Percentiles rank a stretch among this genome's conserved stretches.
These are phyloP conservation scores for Garcia nutans DNA, from an alignment of 345 rosid genomes.

Conservation along the genomic window DNA sequence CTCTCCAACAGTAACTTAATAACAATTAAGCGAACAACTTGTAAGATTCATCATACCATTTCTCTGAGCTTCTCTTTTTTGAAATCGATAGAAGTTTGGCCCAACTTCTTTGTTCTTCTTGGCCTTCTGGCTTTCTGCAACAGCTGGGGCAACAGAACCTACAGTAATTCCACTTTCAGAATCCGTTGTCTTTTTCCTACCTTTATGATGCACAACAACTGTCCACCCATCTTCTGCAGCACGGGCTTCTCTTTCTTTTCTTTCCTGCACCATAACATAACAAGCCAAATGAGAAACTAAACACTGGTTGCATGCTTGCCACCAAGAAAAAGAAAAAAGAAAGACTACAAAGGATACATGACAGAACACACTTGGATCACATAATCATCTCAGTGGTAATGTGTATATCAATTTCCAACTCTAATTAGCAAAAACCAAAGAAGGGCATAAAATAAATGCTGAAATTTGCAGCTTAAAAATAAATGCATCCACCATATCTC, in stretches of 20 bases:
- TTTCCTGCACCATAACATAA: constrained; percentile 51
- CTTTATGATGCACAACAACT: constrained; percentile 87
- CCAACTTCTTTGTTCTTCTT: constrained; percentile 70
- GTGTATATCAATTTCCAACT: neutral
- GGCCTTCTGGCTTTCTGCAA: constrained; percentile 51
- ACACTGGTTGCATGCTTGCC: neutral
- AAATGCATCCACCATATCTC: neutral
- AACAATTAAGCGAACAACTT: neutral
- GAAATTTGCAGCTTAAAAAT: neutral
- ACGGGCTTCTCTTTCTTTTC: constrained; percentile 70
- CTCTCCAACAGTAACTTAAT: no score
- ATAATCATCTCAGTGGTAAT: neutral
- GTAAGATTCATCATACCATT: constrained; percentile 51
- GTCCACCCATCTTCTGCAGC: constrained; percentile 98
- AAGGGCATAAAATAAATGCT: neutral
- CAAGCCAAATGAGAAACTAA: constrained; percentile 16
- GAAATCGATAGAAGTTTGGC: constrained; percentile 84
- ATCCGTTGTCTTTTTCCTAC: constrained; percentile 90
- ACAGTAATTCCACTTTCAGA: constrained; percentile 73
- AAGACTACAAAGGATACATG: neutral
- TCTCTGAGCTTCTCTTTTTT: constrained; percentile 80
- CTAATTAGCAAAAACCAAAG: neutral
- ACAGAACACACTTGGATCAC: neutral
- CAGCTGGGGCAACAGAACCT: constrained; percentile 78
- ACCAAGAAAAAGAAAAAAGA: neutral